Evolutionary conservation across 225 moss, liverwort and hornwort species (phyloP), one percentile per base, ranked within the genome.

Genomic region (Marchantia paleacea): DNA sequence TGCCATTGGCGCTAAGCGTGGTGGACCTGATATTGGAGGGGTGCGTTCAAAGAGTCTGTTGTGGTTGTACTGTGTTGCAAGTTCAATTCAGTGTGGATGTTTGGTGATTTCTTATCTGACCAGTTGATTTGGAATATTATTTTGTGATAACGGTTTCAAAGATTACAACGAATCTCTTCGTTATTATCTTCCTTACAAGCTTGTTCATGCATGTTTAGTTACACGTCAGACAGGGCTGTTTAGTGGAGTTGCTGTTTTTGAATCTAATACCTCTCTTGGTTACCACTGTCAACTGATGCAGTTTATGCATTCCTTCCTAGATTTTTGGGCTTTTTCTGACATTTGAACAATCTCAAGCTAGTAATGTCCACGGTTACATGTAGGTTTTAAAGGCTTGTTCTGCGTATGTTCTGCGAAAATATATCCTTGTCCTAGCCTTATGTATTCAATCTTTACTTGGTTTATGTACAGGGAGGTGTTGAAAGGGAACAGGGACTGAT

Each of bases 1-100:
- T 84, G 99, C 99, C 12, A 95, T 99, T 81, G 99, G 99, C 78
- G 99, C 99, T 80, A 99, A 99, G 89, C 95, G 99, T 60, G 99
- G 99, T 86, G 99, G 99, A 83, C 92, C 99, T 71, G 99, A 99
- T 80, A 86, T 99, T 79, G 99, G 99, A 30, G 99, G 99, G 91
- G 97, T 97, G 84, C 87, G 92, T 90, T 10, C 15, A 64, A 0
- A 50, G 13, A 49, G 12, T 16, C 8, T 25, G 7, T 72, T 22
- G 71, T 15, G 71, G 49, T 76, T 76, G 30, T 5, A 39, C 39
- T 2, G 39, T 39, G 3, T 2, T 39, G 2, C 39, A 39, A 39
- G 2, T 2, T 39, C 2, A 39, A 39, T 39, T 39, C 39, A 39
- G 39, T 39, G 39, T 39, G 39, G 39, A 39, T 39, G 2, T 39